Evolutionary conservation across 345 rosid species (phyloP), one percentile per base, ranked within the genome.

Genomic region (Brassica nigra): DNA sequence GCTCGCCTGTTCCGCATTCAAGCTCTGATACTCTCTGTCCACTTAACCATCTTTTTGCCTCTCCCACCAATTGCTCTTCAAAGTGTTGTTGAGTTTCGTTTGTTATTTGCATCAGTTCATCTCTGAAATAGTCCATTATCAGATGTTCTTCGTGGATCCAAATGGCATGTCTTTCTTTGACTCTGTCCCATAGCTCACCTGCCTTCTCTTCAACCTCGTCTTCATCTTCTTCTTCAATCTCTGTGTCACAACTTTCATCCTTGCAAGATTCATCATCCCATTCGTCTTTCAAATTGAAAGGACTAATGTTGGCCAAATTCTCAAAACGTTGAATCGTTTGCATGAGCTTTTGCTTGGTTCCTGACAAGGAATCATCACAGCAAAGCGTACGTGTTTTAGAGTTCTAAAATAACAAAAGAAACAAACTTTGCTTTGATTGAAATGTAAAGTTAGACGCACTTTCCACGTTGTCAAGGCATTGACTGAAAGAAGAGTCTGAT

Each of bases 51-150:
- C 76, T 67, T 68, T 80, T 75, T 71, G 87, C 89, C 73, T 42
- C 68, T 3, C 61, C 59, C 12, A 89, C 33, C 71, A 85, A 37
- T 39, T 78, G 79, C 7, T 33, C 0, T 3, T 77, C 80, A 14
- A 62, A 18, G 65, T 23, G 27, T 23, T 72, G 68, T 54, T 55
- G n/a, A 18, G 52, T 2, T 39, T 77, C 34, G 11, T 73, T 14
- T 52, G 34, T 62, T 14, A 66, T 67, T 69, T 77, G 39, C 15
- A 28, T 16, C 65, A 88, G 0, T 84, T 86, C 89, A 6, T 84
- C 88, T 77, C 67, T 70, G 62, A 90, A 86, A 34, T 88, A 86
- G 73, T 89, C 88, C 76, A 86, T 31, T 65, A 89, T 39, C 15
- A 87, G 77, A 61, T 79, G 82, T 5, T 83, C 84, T 33, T 73